Evolutionary conservation across 768 basidiomycete species (phyloP), one percentile per base, ranked within the genome.

Genomic region (Thelephora ganbajun): DNA sequence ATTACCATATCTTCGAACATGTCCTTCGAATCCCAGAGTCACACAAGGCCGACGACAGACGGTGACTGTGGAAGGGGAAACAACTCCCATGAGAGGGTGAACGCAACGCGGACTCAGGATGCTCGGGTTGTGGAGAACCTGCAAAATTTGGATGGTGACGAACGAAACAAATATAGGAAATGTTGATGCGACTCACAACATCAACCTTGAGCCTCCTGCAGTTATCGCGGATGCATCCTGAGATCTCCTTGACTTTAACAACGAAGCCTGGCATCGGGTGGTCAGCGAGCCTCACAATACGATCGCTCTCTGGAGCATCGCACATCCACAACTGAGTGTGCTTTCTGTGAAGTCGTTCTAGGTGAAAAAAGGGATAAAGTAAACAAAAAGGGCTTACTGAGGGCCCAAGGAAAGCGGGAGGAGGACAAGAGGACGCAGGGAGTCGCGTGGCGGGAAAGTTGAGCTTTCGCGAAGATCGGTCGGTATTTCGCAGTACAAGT

Each of bases 171-270:
- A 83, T 77, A 79, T 76, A 79, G 76, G 77, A 77, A 79, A 69
- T 63, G 68, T 69, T 77, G 74, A 69, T 69, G 58, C 69, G 65
- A 90, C 92, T 89, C 80, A 96, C 92, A 74, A 81, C 82, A 69
- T 97, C 90, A 54, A 86, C 89, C 74, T 96, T 97, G 56, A 98
- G 75, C 68, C 87, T 93, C 63, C 96, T 94, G 65, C 96, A 99
- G 61, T 94, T 93, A 56, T 94, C 88, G 72, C 96, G 98, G 55
- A 99, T 90, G 68, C 84, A 86, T 73, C 98, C 96, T 70, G 97
- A 67, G 61, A 99, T 96, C 75, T 99, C 98, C 75, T 99, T 99
- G 65, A 98, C 92, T 79, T 98, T 98, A 65, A 88, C 75, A 59
- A 98, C 82, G 69, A 99, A 99, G 46, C 96, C 92, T 84, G 58